Conservation (phyloP, 1,284 basidiomycete species). For the Ganoderma meredithae region DNA sequence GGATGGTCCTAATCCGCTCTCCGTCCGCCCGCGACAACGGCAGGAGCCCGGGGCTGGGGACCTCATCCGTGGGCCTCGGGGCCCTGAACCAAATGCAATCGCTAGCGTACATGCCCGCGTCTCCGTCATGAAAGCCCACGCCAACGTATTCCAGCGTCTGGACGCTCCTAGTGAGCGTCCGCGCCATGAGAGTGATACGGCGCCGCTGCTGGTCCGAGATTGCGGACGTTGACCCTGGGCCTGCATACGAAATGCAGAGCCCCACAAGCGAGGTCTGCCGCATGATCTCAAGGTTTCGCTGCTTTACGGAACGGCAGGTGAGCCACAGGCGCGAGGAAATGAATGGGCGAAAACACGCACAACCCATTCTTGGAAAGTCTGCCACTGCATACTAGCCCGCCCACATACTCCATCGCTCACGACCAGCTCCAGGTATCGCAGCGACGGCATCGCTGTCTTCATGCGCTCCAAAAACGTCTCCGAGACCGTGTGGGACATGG, state of each 20-base stretch:
- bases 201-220: constrained; percentile 12
- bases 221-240: constrained; percentile 19
- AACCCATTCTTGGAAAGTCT: constrained; percentile 29
- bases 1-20: constrained; percentile 26
- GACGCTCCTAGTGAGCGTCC: constrained; percentile 24
- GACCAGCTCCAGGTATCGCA: constrained; percentile 33
- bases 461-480: constrained; percentile 29
- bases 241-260: constrained; percentile 28
- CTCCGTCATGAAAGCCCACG: constrained; percentile 28
- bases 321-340: constrained; percentile 10
- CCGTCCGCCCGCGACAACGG: constrained; percentile 24
- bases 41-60: constrained; percentile 21
- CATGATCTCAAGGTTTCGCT: constrained; percentile 30
- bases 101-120: constrained; percentile 23
- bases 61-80: constrained; percentile 19
- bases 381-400: constrained; percentile 18
- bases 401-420: constrained; percentile 23
- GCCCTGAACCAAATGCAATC: constrained; percentile 30
- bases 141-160: constrained; percentile 30
- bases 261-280: constrained; percentile 28
- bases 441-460: constrained; percentile 28
- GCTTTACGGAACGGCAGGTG: constrained; percentile 23
- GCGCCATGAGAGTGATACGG: constrained; percentile 24
- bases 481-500: constrained; percentile 24
- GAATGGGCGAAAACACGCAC: constrained; percentile 23